Evolutionary conservation across 495 filamentous ascomycete species (phyloP), one percentile per base, ranked within the genome.

Genomic region (Neurospora discreta): DNA sequence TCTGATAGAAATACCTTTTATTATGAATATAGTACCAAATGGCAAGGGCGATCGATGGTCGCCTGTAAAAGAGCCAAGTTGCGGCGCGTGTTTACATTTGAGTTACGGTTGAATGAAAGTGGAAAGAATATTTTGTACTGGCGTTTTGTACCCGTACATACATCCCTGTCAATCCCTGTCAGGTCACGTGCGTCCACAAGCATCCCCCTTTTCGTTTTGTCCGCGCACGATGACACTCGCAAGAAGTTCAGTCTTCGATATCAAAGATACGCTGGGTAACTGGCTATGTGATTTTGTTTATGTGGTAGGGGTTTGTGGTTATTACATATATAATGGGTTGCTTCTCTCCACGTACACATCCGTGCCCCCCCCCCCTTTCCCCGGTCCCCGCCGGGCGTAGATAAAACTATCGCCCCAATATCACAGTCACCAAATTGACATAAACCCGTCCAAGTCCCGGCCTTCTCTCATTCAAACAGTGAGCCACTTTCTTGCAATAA

Each of bases 401-500:
- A 8, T 44, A 11, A 18, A 43, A 44, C 42, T 18, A 9, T n/a
- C n/a, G 9, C 42, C 18, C 9, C 8, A 3, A 43, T 8, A 44
- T 44, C 42, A 44, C 42, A 44, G 42, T 7, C 18, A 1, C 42
- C 42, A 9, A 44, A 10, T 44, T 20, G 33, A 36, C n/a, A n/a
- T n/a, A 39, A 39, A 39, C 9, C 39, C 39, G 9, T 43, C 41
- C 7, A 9, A 43, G 3, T 44, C 42, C 41, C 41, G n/a, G n/a
- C 4, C 46, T 26, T 5, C 15, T 65, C 26, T 65, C 26, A 5
- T 41, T 71, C 38, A 75, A 9, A 75, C 60, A 9, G 70, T 44
- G 4, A 74, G 68, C 69, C 68, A 71, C 67, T 74, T 77, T 68
- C 73, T 40, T 2, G 68, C 70, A 6, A 73, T 52, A 8, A 33